Evolutionary conservation across 2,329 filamentous ascomycete species (phyloP).

Genomic region (Cytospora piceae): DNA sequence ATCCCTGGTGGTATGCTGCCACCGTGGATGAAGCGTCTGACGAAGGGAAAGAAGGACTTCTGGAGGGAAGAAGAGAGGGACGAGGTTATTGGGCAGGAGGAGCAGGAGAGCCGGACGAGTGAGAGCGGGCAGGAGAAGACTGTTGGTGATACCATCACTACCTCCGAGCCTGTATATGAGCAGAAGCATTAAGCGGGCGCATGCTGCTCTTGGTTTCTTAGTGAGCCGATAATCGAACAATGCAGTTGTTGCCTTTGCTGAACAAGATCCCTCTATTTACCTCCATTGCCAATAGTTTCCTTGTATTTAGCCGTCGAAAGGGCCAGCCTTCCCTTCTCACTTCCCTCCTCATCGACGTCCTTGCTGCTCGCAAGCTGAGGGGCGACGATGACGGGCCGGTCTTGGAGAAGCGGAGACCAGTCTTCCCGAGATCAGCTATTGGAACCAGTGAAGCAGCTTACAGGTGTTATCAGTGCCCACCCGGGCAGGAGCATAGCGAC

Average conservation of each 20-base stretch:
- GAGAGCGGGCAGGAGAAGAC: conserved; percentile 23
- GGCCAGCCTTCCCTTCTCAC: no score
- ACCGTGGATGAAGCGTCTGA: conserved; percentile 69
- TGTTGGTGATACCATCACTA: conserved; percentile 16
- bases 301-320: no score
- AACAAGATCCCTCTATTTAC: no score
- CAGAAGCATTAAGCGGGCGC: not conserved
- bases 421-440: no score
- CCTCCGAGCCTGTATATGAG: conserved; percentile 13
- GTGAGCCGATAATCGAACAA: not conserved
- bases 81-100: conserved; percentile 15
- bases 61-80: conserved; percentile 55
- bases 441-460: no score
- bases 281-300: no score
- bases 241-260: not conserved
- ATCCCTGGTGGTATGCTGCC: conserved; percentile 76
- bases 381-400: no score
- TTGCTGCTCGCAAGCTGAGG: no score
- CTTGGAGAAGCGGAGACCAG: no score
- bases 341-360: no score
- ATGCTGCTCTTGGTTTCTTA: not conserved
- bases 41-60: conserved; percentile 72
- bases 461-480: no score
- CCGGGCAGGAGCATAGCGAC: no score
- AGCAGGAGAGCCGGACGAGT: conserved; percentile 17